phyloP scores from a whole-genome alignment of 805 yeast species.

The Pichia nanzhaoensis region DNA sequence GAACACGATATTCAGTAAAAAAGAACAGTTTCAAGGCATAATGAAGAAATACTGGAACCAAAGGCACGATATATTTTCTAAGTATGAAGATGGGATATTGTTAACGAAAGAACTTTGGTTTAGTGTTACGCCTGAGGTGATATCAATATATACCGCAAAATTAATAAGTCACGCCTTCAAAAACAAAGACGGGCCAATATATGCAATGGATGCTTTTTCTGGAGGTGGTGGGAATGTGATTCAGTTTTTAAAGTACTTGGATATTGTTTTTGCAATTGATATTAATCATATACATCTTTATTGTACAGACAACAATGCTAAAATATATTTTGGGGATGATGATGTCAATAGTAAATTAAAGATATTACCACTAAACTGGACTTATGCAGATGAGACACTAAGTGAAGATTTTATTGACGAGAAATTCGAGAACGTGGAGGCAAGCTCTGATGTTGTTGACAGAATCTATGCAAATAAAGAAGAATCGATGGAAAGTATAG shows the following conservation, averaged over 20 bases:
- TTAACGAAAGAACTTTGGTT: slow-evolving; percentile 75
- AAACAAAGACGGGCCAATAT: slow-evolving; percentile 75
- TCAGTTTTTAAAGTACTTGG: slow-evolving; percentile 59
- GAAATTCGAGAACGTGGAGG: slow-evolving; percentile 10
- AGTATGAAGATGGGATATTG: slow-evolving; percentile 58
- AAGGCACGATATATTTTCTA: slow-evolving; percentile 51
- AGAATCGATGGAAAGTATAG: slow-evolving; percentile 11
- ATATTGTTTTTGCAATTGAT: slow-evolving; percentile 57
- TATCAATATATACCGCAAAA: slow-evolving; percentile 56
- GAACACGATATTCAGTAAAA: slow-evolving; percentile 7
- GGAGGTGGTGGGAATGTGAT: slow-evolving; percentile 88
- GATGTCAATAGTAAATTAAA: slow-evolving; percentile 47
- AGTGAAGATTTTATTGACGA: slow-evolving; percentile 13
- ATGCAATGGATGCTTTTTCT: slow-evolving; percentile 58
- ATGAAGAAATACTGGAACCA: slow-evolving; percentile 53
- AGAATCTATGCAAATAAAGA: slow-evolving; percentile 9
- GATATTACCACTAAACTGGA: slow-evolving; percentile 44
- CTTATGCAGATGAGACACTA: slow-evolving; percentile 3
- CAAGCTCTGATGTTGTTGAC: background rate
- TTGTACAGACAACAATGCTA: slow-evolving; percentile 62
- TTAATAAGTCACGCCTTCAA: slow-evolving; percentile 63
- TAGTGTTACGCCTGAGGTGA: slow-evolving; percentile 76
- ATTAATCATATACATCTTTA: slow-evolving; percentile 50
- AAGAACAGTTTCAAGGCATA: slow-evolving; percentile 9
- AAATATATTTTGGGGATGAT: slow-evolving; percentile 37